A percentile compares a stretch with the other conserved stretches of the same genome.
Conservation (phyloP, 352 stramenopile species). For the Phytopythium boreale region DNA sequence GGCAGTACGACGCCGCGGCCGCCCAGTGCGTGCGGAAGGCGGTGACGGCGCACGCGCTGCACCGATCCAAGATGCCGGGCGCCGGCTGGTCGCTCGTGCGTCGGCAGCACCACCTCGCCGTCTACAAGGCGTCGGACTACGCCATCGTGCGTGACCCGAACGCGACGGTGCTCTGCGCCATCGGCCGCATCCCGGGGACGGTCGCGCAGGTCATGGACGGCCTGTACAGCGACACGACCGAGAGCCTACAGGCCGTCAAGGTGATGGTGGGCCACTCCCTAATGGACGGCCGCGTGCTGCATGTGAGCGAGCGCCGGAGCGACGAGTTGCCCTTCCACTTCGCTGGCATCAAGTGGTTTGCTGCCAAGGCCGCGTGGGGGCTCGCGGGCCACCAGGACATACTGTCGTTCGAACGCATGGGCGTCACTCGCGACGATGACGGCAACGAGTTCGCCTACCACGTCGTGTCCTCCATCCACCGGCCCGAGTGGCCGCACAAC, state of each 20-base stretch:
- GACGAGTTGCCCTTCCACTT: constrained; percentile 35
- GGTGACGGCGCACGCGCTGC: background rate
- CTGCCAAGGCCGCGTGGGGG: constrained; percentile 22
- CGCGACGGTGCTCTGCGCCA: constrained; percentile 34
- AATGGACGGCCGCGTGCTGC: constrained; percentile 27
- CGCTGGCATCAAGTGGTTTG: constrained; percentile 51
- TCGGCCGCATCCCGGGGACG: constrained; percentile 29
- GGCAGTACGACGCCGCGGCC: constrained; percentile 2
- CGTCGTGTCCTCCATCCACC: constrained; percentile 38
- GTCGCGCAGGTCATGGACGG: constrained; percentile 44
- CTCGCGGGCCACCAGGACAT: constrained; percentile 29
- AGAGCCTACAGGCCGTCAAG: constrained; percentile 31
- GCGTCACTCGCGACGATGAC: constrained; percentile 19
- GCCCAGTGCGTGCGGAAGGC: constrained; percentile 5
- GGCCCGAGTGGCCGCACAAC: constrained; percentile 37
- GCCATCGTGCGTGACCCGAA: constrained; percentile 19
- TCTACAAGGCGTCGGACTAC: background rate
- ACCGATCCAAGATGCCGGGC: background rate
- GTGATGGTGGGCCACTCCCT: constrained; percentile 34
- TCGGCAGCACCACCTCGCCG: constrained; percentile 3
- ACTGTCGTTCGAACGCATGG: constrained; percentile 46
- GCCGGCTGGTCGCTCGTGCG: constrained; percentile 8
- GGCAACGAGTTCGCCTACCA: constrained; percentile 41
- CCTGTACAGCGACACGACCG: constrained; percentile 40
- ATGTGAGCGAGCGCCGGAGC: constrained; percentile 25